Evolutionary conservation across 768 basidiomycete genomes (phyloP), one percentile per base, ranked within the genome.

Genomic region (Mrakia frigida): DNA sequence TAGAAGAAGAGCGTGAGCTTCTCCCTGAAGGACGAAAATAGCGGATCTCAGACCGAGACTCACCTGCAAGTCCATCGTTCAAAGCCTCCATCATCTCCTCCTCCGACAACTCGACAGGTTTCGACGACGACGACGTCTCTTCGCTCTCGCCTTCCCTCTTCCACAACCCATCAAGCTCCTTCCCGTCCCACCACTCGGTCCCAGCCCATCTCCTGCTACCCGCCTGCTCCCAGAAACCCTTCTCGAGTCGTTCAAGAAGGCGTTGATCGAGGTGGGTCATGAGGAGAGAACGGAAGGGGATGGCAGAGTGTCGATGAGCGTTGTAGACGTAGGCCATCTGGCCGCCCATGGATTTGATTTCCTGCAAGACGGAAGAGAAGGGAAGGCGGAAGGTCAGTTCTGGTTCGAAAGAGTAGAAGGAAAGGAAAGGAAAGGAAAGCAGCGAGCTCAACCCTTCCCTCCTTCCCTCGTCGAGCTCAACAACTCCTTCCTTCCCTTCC

Each of bases 241-340:
- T 86, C 79, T 93, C 90, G 71, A 93, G 86, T 41, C 90, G 88
- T 76, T 87, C 83, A 69, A 86, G 85, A 10, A 90, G 90, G 74
- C 88, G 86, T 16, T 91, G 92, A 82, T 89, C 86, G 78, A 98
- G 87, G 23, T 92, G 92, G 5, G 94, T 91, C 84, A 90, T 92
- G 39, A 94, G 82, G 52, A 98, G 83, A 10, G 86, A 85, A n/a
- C 84, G 81, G 82, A 98, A 92, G 0, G 93, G 91, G 75, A 84
- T 86, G 6, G 86, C 81, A 7, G 93, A 88, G 73, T 87, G 86
- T 76, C 93, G 89, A 83, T 98, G 97, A 71, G 89, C 87, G 81
- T 92, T 91, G 84, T 98, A 97, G 31, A 91, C 90, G 82, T 92
- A 97, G n/a, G 90, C 90, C 69, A 98, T 85, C 83, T 99, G 97